These are phyloP conservation scores for Zoysia japonica DNA, from an alignment of 176 grass and related monocot species.

Conservation along the genomic window DNA sequence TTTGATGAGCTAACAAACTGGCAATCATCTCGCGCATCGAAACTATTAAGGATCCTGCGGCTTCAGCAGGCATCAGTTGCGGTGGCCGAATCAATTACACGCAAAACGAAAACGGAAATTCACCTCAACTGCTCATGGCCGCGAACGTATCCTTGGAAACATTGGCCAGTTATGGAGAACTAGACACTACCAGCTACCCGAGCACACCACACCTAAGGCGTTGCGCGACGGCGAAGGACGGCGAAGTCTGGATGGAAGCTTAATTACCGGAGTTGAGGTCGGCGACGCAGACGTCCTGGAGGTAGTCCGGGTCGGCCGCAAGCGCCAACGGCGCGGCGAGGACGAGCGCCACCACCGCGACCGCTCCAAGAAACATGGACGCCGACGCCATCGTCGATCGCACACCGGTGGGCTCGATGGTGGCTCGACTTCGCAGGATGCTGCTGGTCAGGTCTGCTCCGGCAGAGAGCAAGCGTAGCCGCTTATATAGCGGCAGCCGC, in stretches of 20 bases:
- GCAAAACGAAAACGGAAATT: background rate
- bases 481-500: background rate
- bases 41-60: no score
- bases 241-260: background rate
- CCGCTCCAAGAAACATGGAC: slow-evolving; percentile 17
- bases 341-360: background rate
- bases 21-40: background rate
- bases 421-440: background rate
- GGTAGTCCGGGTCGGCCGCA: slow-evolving; percentile 73
- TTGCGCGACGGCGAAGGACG: background rate
- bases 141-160: background rate
- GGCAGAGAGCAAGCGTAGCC: background rate
- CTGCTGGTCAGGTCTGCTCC: background rate
- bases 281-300: slow-evolving; percentile 87
- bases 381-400: background rate
- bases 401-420: background rate
- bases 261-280: slow-evolving; percentile 61
- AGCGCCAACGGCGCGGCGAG: slow-evolving; percentile 26
- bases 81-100: no score
- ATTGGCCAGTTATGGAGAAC: background rate
- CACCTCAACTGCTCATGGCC: background rate
- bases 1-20: slow-evolving; percentile 32
- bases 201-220: no score
- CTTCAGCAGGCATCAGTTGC: no score
- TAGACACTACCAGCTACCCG: background rate